Evolutionary conservation across 75 land plant genomes (phyloP), one percentile per base, ranked within the genome.

Genomic region (Selaginella moellendorffii): DNA sequence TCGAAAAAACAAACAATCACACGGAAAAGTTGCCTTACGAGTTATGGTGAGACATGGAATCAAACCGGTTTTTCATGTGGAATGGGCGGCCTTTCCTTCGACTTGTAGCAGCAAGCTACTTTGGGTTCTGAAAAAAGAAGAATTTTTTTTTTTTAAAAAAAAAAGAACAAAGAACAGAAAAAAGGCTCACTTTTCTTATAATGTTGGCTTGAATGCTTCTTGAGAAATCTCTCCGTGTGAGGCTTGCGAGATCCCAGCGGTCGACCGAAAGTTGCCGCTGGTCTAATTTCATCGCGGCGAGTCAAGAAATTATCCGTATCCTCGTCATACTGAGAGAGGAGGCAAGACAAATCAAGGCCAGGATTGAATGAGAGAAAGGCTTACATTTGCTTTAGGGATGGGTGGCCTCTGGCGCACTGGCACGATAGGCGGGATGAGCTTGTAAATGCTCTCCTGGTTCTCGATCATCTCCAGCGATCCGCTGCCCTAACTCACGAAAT

Each of bases 241-340:
- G 71, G 71, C 65, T 62, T 69, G 21, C 30, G 36, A 27, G 65
- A 19, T 8, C 71, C 71, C 2, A 19, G 28, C 0, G 51, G 52
- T 0, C 42, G 36, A 28, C 71, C 71, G 18, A 69, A 61, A 30
- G 71, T 69, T 51, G 71, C 71, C 0, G 71, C 71, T 2, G 27
- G 23, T 28, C 42, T 69, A 24, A 59, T 52, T 14, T 30, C 61
- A 52, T 59, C 61, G 52, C 30, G 30, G 28, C 31, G 26, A 29
- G 59, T 69, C 71, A 69, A 25, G 30, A 61, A 29, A 21, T 31
- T 69, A 1, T 27, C 65, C 52, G 46, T 19, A 23, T 26, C 61
- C 17, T 52, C 24, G 1, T 62, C 65, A 10, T 63, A 31, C 71
- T 69, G 71, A 8, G 59, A 19, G 24, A 56, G n/a, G 19, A 56